Base-by-base conservation (phyloP, 768 basidiomycete species). In the Rhodotorula taiwanensis region DNA sequence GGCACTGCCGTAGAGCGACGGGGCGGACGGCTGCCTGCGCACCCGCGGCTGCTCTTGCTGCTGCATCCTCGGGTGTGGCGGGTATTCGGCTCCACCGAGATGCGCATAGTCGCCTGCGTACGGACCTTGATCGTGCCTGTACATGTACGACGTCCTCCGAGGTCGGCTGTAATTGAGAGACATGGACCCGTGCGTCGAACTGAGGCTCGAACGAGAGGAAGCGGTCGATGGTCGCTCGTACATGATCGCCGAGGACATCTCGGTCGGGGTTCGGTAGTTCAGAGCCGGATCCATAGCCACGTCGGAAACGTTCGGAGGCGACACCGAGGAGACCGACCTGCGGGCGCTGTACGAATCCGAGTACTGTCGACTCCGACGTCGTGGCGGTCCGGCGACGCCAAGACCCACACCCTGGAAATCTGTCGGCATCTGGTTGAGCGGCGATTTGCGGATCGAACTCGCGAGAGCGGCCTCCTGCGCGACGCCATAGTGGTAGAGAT, bases 401-500 rank as follows among this genome's bases (percentile, higher is more conserved):
- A 67, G 61, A 0, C 66, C 66, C 42, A 66, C 52, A 2, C 53
- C n/a, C 47, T 15, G 56, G 56, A 30, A 66, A 36, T 7, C 39
- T 44, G 13, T 49, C 54, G 21, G 42, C 55, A 14, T 53, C 55
- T 27, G 49, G 60, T 28, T 53, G 58, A 27, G 44, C 33, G 56
- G 30, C 33, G 11, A 41, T 53, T 34, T 18, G 30, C 31, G 20
- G 21, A 28, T 63, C 58, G 21, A 58, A 50, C 13, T 58, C 55
- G 43, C 62, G 31, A 55, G 30, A 9, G 21, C 25, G 14, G 62
- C 50, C 13, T 67, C 66, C 31, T 45, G 57, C 34, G 67, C 44
- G 18, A 63, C 41, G 15, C 70, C 70, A 42, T 50, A 39, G 59
- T 66, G 63, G 64, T 68, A 66, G 13, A 71, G 66, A 41, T 68